Base-by-base conservation (phyloP, 306 rosid species). In the Cucurbita argyrosperma region DNA sequence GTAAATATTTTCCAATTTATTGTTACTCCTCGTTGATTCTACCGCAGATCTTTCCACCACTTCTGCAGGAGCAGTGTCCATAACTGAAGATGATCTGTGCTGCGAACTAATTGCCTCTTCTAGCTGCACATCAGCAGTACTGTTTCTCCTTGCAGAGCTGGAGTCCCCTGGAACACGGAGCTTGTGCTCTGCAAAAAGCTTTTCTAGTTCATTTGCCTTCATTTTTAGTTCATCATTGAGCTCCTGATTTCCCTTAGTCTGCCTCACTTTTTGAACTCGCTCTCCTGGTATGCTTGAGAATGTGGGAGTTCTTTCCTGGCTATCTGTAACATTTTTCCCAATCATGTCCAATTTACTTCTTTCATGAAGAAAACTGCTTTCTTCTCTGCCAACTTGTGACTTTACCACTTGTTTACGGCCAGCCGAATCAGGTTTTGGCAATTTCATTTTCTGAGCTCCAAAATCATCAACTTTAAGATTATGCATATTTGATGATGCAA, bases 161-260 rank as follows among this genome's bases (percentile, higher is more conserved):
- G 94, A 86, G 74, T 87, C 95, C 67, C 88, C 96, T 10, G 99
- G 99, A 84, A 88, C 88, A 80, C 97, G 88, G 70, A 91, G 91
- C 79, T 95, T 91, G 87, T 91, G 99, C 83, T 89, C 97, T 18
- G 97, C 99, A 79, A 88, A 95, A 77, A 95, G 96, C 89, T 84
- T 91, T 81, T 95, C 99, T 60, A 95, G 96, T 77, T 95, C 99
- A 82, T 95, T 88, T 8, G 97, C 97, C 87, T 95, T 95, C 76
- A 95, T 75, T 82, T 91, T 95, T 66, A 95, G 90, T 81, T 88
- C 97, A 89, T 95, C 96, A 74, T 91, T 90, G 54, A 85, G 85
- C 78, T 83, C 99, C 74, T 95, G 99, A 68, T 88, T 91, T 67
- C 97, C 97, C 83, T 88, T 95, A 56, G 89, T 74, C 80, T 89